Conservation (phyloP, 768 basidiomycete species). For the Boletus coccyginus region DNA sequence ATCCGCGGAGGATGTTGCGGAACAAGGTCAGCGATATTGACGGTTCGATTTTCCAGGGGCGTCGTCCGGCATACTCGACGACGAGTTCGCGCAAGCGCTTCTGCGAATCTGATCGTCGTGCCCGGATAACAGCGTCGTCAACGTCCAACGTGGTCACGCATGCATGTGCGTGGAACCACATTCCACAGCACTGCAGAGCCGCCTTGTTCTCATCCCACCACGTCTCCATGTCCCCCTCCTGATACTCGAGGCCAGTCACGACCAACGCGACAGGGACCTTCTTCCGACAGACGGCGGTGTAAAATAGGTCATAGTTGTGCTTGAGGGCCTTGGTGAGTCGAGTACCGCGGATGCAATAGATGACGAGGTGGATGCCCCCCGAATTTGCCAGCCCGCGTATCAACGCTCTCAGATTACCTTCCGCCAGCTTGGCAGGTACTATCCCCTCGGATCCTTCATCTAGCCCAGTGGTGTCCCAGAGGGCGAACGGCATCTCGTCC, state of each 20-base stretch:
- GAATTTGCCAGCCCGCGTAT: background rate
- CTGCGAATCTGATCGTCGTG: background rate
- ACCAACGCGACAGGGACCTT: conserved; percentile 36
- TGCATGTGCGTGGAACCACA: conserved; percentile 26
- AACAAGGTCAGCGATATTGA: background rate
- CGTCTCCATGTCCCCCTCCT: conserved; percentile 18
- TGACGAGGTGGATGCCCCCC: conserved; percentile 6
- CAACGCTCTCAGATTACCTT: background rate
- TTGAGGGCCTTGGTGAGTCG: conserved; percentile 10
- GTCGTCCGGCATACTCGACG: background rate
- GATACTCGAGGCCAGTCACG: conserved; percentile 35
- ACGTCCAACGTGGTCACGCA: background rate
- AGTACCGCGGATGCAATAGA: conserved; percentile 4
- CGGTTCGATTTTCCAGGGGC: background rate
- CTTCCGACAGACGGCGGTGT: conserved; percentile 31
- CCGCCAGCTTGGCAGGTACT: conserved; percentile 4
- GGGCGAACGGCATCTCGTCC: background rate
- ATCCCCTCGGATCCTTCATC: conserved; percentile 7
- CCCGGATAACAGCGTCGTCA: background rate
- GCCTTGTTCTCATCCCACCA: conserved; percentile 30
- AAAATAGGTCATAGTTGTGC: conserved; percentile 34
- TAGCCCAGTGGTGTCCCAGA: conserved; percentile 10
- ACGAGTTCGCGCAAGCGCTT: background rate
- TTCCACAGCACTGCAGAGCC: conserved; percentile 22
- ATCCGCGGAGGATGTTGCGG: background rate